phyloP scores from a whole-genome alignment of 116 monocot species.

The Papilionanthe hybrid region DNA sequence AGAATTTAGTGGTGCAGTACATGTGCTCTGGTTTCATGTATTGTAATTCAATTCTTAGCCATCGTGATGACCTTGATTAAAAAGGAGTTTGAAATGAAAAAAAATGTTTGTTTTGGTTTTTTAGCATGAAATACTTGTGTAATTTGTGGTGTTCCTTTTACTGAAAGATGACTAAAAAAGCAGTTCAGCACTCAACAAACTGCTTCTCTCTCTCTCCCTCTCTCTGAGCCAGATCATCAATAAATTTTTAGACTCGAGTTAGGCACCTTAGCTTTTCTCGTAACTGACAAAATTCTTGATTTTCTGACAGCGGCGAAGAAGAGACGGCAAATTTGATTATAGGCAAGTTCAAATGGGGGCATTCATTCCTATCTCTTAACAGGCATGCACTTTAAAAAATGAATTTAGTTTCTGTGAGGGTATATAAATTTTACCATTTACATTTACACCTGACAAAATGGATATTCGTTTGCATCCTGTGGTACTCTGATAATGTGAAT shows the following conservation, averaged over 20 bases:
- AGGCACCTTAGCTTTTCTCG: neutral
- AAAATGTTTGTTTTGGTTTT: neutral
- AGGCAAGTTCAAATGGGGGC: constrained; percentile 96
- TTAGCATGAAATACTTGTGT: neutral
- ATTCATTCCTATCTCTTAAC: constrained; percentile 90
- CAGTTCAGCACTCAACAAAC: no score
- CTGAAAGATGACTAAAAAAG: neutral
- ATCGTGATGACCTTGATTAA: neutral
- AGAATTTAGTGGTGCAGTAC: neutral
- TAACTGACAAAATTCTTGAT: neutral
- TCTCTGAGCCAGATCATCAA: neutral
- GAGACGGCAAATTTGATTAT: constrained; percentile 65
- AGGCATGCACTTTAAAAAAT: constrained; percentile 33
- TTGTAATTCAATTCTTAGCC: neutral
- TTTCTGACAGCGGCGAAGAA: constrained; percentile 69
- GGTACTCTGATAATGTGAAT: no score
- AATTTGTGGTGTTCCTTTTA: neutral
- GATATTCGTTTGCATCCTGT: no score
- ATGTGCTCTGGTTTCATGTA: neutral
- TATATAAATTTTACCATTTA: neutral
- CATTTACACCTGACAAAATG: no score
- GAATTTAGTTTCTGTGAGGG: neutral
- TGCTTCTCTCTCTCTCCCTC: no score
- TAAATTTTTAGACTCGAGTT: neutral
- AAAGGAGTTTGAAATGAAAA: neutral